phyloP scores from a whole-genome alignment of 2,329 filamentous ascomycete species.

The Hypoxylon rubiginosum region DNA sequence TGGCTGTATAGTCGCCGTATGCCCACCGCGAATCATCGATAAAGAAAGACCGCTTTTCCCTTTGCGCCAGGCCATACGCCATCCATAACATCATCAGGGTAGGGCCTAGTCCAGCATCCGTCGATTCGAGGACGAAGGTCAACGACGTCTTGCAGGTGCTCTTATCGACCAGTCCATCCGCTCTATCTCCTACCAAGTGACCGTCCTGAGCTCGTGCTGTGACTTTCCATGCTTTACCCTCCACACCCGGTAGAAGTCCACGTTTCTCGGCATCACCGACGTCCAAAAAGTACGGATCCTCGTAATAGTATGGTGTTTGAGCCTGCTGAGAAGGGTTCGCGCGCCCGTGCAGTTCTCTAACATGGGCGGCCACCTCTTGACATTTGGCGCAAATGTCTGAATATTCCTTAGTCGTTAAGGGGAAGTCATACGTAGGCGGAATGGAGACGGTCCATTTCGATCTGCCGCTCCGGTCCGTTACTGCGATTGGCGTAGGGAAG shows the following conservation, averaged over 20 bases:
- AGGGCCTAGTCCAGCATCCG: conserved; percentile 81
- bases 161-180: conserved; percentile 59
- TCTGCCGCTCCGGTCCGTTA: conserved; percentile 74
- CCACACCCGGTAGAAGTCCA: conserved; percentile 69
- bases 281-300: conserved; percentile 80
- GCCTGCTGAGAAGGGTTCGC: conserved; percentile 59
- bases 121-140: conserved; percentile 82
- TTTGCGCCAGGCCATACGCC: conserved; percentile 82
- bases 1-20: conserved; percentile 80
- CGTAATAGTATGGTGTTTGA: conserved; percentile 68
- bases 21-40: conserved; percentile 87
- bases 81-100: conserved; percentile 86
- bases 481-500: conserved; percentile 78
- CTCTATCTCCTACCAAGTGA: conserved; percentile 63
- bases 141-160: conserved; percentile 77
- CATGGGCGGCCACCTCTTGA: conserved; percentile 71
- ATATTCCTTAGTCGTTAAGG: conserved; percentile 75
- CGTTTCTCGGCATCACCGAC: conserved; percentile 77
- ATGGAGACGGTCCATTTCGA: conserved; percentile 87
- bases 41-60: conserved; percentile 83
- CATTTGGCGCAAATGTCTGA: conserved; percentile 77
- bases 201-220: conserved; percentile 49
- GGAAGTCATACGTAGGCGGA: conserved; percentile 75
- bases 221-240: conserved; percentile 56
- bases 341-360: conserved; percentile 64